phyloP scores from a whole-genome alignment of 208 protist genomes.

The Endotrypanum monterogeii region DNA sequence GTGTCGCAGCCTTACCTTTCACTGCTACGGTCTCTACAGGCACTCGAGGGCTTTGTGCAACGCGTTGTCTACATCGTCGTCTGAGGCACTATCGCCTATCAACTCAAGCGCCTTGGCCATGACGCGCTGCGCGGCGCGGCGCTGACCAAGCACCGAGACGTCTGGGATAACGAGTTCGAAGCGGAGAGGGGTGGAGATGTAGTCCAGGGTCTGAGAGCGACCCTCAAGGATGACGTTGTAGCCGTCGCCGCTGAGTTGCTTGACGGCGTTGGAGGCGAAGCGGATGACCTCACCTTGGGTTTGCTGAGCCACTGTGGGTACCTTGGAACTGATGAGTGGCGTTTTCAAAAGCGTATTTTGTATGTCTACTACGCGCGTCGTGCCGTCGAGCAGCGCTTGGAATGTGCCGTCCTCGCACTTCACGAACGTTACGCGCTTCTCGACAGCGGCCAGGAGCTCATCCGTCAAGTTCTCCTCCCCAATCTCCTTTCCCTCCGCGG shows the following conservation, averaged over 20 bases:
- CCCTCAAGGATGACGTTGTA: slow-evolving; percentile 93
- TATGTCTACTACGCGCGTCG: slow-evolving; percentile 68
- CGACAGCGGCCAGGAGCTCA: slow-evolving; percentile 55
- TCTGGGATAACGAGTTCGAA: slow-evolving; percentile 90
- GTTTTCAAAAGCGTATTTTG: slow-evolving; percentile 91
- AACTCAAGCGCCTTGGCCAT: slow-evolving; percentile 76
- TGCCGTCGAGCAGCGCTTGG: slow-evolving; percentile 74
- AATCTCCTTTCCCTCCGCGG: slow-evolving; percentile 48
- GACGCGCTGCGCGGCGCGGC: slow-evolving; percentile 88
- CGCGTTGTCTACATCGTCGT: slow-evolving; percentile 24
- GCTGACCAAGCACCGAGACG: slow-evolving; percentile 70
- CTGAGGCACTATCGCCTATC: slow-evolving; percentile 25
- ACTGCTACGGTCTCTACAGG: slow-evolving; percentile 22
- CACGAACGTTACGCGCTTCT: slow-evolving; percentile 74
- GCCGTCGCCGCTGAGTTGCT: slow-evolving; percentile 66
- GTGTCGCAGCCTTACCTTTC: background rate
- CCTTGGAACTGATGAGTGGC: slow-evolving; percentile 66
- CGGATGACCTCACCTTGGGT: slow-evolving; percentile 93
- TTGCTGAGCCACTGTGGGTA: slow-evolving; percentile 89
- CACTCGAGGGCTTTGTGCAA: slow-evolving; percentile 28
- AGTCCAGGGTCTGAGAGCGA: slow-evolving; percentile 87
- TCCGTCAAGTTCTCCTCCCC: slow-evolving; percentile 53
- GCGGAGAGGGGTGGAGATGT: slow-evolving; percentile 78
- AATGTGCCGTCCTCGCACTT: slow-evolving; percentile 54
- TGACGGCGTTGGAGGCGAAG: slow-evolving; percentile 70